phyloP scores from a whole-genome alignment of 169 alveolate genomes.

The Ichthyophthirius multifiliis region DNA sequence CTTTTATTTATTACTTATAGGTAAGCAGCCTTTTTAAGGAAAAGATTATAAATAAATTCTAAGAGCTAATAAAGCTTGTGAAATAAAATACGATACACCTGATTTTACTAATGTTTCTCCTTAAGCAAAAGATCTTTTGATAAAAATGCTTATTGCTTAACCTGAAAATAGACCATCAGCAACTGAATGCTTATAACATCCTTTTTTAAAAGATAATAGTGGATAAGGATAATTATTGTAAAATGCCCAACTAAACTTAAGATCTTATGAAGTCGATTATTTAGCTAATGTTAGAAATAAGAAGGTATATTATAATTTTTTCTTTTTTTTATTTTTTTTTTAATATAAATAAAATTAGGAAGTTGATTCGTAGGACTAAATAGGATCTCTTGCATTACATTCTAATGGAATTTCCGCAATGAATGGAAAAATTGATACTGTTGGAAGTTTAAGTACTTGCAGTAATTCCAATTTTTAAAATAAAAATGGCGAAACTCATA shows the following conservation, averaged over 20 bases:
- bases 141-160: conserved; percentile 49
- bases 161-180: conserved; percentile 55
- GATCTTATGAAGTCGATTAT: conserved; percentile 16
- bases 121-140: conserved; percentile 52
- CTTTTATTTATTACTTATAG: conserved; percentile 41
- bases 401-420: conserved; percentile 12
- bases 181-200: conserved; percentile 50
- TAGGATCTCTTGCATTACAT: conserved; percentile 20
- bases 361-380: not conserved
- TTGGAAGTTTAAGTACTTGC: conserved; percentile 16
- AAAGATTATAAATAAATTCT: conserved; percentile 33
- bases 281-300: conserved; percentile 10
- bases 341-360: not conserved
- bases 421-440: conserved; percentile 29
- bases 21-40: conserved; percentile 33
- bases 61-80: conserved; percentile 33
- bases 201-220: conserved; percentile 31
- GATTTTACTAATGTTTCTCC: not conserved
- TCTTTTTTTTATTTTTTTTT: not conserved
- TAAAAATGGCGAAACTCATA: not conserved
- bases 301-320: not conserved
- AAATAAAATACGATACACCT: conserved; percentile 1
- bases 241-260: not conserved
- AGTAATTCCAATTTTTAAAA: not conserved
- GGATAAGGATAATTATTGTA: conserved; percentile 10